Percentiles rank a stretch among this genome's conserved stretches.
Conservation (phyloP, 139 green algal species). For the Closterium sp. region DNA sequence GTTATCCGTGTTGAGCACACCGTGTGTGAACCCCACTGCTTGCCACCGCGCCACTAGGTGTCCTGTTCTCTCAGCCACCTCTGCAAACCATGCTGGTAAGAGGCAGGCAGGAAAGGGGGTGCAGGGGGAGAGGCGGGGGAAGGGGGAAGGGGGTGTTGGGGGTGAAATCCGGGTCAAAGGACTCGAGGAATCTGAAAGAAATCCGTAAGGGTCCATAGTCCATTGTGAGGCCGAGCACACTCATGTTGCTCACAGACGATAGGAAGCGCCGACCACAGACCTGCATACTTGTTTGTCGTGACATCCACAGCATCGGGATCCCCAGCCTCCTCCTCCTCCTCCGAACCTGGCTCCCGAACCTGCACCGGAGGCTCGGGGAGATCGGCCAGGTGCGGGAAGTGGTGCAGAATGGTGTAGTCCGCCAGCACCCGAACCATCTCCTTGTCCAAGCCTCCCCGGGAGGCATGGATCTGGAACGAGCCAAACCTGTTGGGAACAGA, state of each 20-base stretch:
- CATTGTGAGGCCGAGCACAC: slow-evolving; percentile 73
- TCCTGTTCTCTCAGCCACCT: slow-evolving; percentile 65
- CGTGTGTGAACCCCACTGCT: slow-evolving; percentile 55
- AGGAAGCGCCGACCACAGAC: too few relatives aligned
- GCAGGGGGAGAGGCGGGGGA: background rate
- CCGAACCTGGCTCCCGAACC: slow-evolving; percentile 4
- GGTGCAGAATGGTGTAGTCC: slow-evolving; percentile 81
- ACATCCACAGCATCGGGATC: slow-evolving; percentile 23
- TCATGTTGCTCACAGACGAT: slow-evolving; percentile 99
- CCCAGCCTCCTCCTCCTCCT: slow-evolving; percentile 18
- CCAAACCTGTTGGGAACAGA: slow-evolving; percentile 65
- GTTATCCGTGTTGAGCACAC: slow-evolving; percentile 99
- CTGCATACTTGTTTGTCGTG: slow-evolving; percentile 57
- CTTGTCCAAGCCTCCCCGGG: slow-evolving; percentile 51
- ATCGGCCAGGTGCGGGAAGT: slow-evolving; percentile 72
- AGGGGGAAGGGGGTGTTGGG: slow-evolving; percentile 70
- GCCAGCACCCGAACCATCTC: slow-evolving; percentile 64
- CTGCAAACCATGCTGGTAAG: slow-evolving; percentile 68
- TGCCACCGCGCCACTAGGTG: slow-evolving; percentile 82
- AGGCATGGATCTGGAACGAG: slow-evolving; percentile 85
- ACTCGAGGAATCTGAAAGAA: slow-evolving; percentile 83
- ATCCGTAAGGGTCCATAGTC: slow-evolving; percentile 75
- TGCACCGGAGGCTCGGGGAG: slow-evolving; percentile 47
- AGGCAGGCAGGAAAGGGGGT: slow-evolving; percentile 85
- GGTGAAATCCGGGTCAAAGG: slow-evolving; percentile 87